These are phyloP conservation scores for Astrothelium subdiscretum DNA, from an alignment of 495 filamentous ascomycete species.

Conservation along the genomic window DNA sequence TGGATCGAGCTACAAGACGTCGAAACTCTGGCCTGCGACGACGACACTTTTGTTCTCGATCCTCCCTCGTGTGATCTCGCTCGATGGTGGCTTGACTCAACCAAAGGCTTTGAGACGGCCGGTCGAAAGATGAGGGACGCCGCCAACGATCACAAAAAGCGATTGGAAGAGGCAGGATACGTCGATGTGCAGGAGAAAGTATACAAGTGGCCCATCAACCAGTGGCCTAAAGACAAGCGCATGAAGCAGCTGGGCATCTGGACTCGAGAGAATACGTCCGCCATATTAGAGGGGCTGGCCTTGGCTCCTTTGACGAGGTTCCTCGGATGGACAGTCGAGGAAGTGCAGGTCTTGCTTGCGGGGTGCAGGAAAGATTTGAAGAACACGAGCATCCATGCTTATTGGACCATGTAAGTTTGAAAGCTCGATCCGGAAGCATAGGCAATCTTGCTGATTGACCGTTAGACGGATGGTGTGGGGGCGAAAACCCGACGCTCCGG, in stretches of 20 bases:
- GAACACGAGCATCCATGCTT: slow-evolving; percentile 8
- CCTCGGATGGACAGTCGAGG: slow-evolving; percentile 10
- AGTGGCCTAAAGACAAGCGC: slow-evolving; percentile 20
- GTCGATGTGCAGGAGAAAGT: slow-evolving; percentile 17
- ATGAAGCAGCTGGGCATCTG: slow-evolving; percentile 20
- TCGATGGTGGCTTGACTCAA: slow-evolving; percentile 7
- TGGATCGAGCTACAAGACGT: slow-evolving; percentile 42
- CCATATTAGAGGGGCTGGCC: slow-evolving; percentile 10
- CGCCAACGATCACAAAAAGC: slow-evolving; percentile 1
- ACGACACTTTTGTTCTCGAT: slow-evolving; percentile 9
- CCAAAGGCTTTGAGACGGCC: slow-evolving; percentile 6
- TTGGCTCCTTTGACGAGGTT: slow-evolving; percentile 11
- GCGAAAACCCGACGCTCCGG: background rate
- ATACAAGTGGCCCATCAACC: slow-evolving; percentile 19
- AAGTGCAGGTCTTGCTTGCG: slow-evolving; percentile 12
- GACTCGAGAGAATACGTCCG: slow-evolving; percentile 5
- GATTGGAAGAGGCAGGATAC: slow-evolving; percentile 19
- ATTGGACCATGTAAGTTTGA: slow-evolving; percentile 4
- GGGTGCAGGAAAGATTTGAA: slow-evolving; percentile 4
- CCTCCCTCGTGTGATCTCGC: background rate
- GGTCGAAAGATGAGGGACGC: slow-evolving; percentile 4
- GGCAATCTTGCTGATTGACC: background rate
- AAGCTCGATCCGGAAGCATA: background rate
- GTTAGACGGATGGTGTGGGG: background rate
- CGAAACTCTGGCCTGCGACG: slow-evolving; percentile 15